Conservation (phyloP, 306 rosid species). For the Prunus mume region DNA sequence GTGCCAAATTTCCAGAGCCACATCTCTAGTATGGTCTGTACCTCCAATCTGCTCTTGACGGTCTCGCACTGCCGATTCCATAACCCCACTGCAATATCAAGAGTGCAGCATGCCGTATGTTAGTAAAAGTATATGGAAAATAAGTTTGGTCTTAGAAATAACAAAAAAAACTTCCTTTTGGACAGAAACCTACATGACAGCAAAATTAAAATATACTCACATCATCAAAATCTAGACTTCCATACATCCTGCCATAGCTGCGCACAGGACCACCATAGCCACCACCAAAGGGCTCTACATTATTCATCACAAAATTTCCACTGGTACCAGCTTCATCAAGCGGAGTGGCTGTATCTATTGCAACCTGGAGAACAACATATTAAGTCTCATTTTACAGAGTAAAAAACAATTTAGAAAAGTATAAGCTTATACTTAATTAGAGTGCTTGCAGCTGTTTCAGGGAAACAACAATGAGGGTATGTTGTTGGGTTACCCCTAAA, state of each 20-base stretch:
- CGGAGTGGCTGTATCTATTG: constrained; percentile 85
- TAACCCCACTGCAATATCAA: constrained; percentile 81
- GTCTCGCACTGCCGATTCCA: constrained; percentile 72
- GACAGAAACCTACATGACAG: background rate
- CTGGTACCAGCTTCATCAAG: constrained; percentile 82
- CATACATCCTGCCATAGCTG: constrained; percentile 89
- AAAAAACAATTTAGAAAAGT: too few relatives aligned
- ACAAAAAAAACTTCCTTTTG: background rate
- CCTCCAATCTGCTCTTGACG: constrained; percentile 94
- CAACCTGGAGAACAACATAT: constrained; percentile 29
- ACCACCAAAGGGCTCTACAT: constrained; percentile 61
- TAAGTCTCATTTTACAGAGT: background rate
- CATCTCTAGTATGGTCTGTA: constrained; percentile 75
- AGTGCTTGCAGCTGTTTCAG: constrained; percentile 1
- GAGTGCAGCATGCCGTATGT: background rate
- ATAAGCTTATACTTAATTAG: background rate
- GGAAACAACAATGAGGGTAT: background rate
- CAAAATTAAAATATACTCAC: constrained; percentile 45
- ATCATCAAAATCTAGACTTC: constrained; percentile 82
- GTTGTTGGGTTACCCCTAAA: background rate
- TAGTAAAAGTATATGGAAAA: background rate
- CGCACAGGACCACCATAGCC: constrained; percentile 87
- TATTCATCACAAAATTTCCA: constrained; percentile 57
- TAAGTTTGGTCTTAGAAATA: background rate
- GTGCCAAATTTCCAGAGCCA: background rate